Base-by-base conservation (phyloP, 345 rosid species). In the Aegle marmelos region DNA sequence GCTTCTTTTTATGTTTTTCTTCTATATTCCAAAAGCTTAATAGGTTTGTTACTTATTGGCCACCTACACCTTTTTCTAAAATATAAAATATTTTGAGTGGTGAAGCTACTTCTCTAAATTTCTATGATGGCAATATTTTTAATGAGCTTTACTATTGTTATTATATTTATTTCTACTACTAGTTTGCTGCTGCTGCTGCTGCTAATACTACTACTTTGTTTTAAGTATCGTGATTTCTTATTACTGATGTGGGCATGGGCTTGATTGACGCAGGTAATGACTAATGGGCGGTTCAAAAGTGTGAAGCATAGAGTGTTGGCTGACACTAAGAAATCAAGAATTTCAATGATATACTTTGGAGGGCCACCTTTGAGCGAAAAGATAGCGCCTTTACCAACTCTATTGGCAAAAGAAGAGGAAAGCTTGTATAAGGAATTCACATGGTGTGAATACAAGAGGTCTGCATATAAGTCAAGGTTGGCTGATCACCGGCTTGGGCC, bases 301-400 rank as follows among this genome's bases (percentile, higher is more conserved):
- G 98, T 95, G 81, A 93, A 85, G 83, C 99, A 95, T 28, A 89
- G 99, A 31, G 99, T 95, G 7, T 45, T 95, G 82, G 83, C 94
- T 22, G 96, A 83, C 54, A 85, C 86, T 36, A 81, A 25, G 45
- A 88, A 82, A 77, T 83, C 98, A 16, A 93, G 99, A 25, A 34
- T 95, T 19, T 95, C 99, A 1, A 95, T 95, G 98, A 89, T 95
- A 61, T 95, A 85, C 48, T 95, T 95, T 54, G 97, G 97, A 16
- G 98, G 94, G 22, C 98, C 99, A 28, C 85, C 96, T 24, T 74
- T 88, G 79, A 75, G 39, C 63, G 86, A 89, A 75, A 91, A 82
- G 84, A 92, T 95, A 34, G 85, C 85, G 4, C 90, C 99, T 64
- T 72, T 93, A 7, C 78, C 86, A 1, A 81, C 84, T 2, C 79